Base-by-base conservation (phyloP, 2,329 filamentous ascomycete species). In the Pseudogymnoascus sp. region DNA sequence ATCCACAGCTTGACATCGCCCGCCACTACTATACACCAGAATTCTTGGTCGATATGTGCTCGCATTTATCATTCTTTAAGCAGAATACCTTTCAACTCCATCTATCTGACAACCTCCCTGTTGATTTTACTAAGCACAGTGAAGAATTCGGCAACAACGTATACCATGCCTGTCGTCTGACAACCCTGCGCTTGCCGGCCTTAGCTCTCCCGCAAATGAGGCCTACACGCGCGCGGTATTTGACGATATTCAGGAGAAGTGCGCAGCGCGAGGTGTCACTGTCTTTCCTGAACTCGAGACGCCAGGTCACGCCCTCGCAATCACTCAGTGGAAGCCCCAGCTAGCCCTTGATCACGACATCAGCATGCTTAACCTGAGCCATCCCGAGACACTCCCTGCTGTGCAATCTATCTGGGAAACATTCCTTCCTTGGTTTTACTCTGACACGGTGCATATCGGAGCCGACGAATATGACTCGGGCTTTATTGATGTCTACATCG, bases 41-140 rank as follows among this genome's bases (percentile, higher is more conserved):
- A 12, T 85, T 84, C 65, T 67, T 86, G 14, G 75, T 78, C 41
- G 82, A 85, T n/a, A 73, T 86, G 65, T 86, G 83, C 70, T 77
- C 79, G 0, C 86, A 85, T 70, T 79, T 83, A 65, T 85, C 82
- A 28, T 85, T 82, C 69, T 86, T 83, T 74, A 86, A 86, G 67
- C 79, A 85, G 65, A 85, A 84, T 65, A 79, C 79, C 1, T 81
- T 86, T 61, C 83, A 86, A 49, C 71, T 85, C 16, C 83, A 86
- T 68, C 75, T 84, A 3, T 83, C 79, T 64, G 83, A 86, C 68
- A 85, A 85, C 66, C 71, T 82, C 3, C 78, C 78, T 68, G 78
- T 81, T 45, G 82, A 81, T 37, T 73, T 78, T 1, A 73, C 75
- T 21, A 75, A 78, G 16, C 83, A 84, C 55, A 76, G 75, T 40